These are phyloP conservation scores for Magnolia officinalis DNA, from an alignment of 164 flowering plant species.

Conservation along the genomic window DNA sequence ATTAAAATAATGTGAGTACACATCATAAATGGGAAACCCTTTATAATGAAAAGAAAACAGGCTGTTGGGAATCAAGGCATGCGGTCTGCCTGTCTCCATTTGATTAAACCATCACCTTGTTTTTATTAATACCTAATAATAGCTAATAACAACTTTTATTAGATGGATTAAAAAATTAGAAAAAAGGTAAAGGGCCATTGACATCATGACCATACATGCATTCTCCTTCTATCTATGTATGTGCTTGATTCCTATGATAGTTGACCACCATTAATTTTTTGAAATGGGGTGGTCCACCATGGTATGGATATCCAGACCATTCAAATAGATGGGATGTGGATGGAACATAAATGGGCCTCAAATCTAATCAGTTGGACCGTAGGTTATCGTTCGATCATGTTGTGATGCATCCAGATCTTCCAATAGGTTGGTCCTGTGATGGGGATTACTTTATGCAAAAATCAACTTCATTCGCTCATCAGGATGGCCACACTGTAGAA, in stretches of 20 bases:
- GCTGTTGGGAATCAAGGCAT: constrained; percentile 19
- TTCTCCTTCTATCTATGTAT: too few relatives aligned
- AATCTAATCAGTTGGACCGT: too few relatives aligned
- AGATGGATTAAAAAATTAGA: neutral
- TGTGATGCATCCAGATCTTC: too few relatives aligned
- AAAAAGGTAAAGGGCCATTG: neutral
- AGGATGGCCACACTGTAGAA: too few relatives aligned
- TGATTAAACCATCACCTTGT: neutral
- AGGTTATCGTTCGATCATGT: too few relatives aligned
- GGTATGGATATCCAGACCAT: neutral
- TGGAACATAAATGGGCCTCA: neutral
- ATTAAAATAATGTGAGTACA: neutral
- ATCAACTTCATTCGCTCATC: too few relatives aligned
- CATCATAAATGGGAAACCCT: neutral
- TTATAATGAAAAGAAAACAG: constrained; percentile 4
- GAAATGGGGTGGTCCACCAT: neutral
- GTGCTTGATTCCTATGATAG: neutral
- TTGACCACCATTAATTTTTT: neutral
- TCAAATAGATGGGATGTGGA: neutral
- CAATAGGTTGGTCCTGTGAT: too few relatives aligned
- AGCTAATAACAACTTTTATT: neutral
- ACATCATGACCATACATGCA: neutral
- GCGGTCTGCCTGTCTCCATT: constrained; percentile 15
- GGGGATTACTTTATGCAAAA: too few relatives aligned
- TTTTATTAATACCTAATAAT: neutral